Evolutionary conservation across 305 asterid species (phyloP).

Genomic region (Caryopteris hybrid): DNA sequence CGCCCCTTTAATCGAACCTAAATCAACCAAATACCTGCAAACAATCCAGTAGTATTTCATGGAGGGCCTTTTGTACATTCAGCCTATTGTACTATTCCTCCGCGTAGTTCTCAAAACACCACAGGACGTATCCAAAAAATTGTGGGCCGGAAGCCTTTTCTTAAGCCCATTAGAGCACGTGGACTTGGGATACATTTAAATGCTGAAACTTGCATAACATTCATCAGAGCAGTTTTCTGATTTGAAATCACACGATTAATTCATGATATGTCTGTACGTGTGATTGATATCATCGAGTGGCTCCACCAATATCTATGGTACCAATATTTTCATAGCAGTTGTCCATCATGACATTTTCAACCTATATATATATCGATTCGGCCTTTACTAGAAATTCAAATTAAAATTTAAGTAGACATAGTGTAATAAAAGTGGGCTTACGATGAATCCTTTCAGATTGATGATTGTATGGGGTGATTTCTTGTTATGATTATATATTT

Average conservation of each 20-base stretch:
- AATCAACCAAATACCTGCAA: slow-evolving; percentile 73
- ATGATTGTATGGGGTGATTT: slow-evolving; percentile 32
- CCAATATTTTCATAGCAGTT: slow-evolving; percentile 52
- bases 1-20: too few species aligned
- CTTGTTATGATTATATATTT: slow-evolving; percentile 51
- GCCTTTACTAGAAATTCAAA: too few species aligned
- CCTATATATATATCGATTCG: too few species aligned
- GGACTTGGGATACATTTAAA: slow-evolving; percentile 31
- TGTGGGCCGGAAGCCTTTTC: slow-evolving; percentile 39
- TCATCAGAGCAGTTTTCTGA: slow-evolving; percentile 26
- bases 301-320: slow-evolving; percentile 71
- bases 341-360: slow-evolving; percentile 73
- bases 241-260: slow-evolving; percentile 50
- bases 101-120: slow-evolving; percentile 67
- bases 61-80: slow-evolving; percentile 82
- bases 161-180: slow-evolving; percentile 30
- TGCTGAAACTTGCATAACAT: slow-evolving; percentile 57
- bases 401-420: too few species aligned
- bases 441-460: slow-evolving; percentile 77
- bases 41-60: slow-evolving; percentile 84
- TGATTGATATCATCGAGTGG: slow-evolving; percentile 66
- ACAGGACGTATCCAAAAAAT: slow-evolving; percentile 65
- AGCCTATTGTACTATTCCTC: slow-evolving; percentile 64
- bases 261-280: slow-evolving; percentile 41
- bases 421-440: too few species aligned